Base-by-base conservation (phyloP, 2,329 filamentous ascomycete species). In the Ophiostoma perfectum region DNA sequence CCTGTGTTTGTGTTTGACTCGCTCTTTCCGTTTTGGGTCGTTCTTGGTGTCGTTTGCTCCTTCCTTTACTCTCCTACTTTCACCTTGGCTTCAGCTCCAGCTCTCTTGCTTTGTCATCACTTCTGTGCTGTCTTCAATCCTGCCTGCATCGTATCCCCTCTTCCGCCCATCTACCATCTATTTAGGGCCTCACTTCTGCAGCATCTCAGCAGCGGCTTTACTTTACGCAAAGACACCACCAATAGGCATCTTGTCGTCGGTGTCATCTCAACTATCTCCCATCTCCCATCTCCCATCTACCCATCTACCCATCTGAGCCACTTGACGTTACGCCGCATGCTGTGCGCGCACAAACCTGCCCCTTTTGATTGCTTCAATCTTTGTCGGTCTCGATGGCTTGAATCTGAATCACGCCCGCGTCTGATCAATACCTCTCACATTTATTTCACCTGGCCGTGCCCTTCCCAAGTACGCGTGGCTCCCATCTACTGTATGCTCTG, bases 321-420 rank as follows among this genome's bases (percentile, higher is more conserved):
- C 39, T 47, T 47, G 42, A 44, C 63, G 63, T 64, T 64, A 64
- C 63, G 63, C 63, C 11, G 63, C 63, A 64, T 64, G 42, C 63
- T 47, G 11, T 64, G 63, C 63, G 63, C 42, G 63, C 63, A 64
- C 63, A 45, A 36, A 38, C 39, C 18, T 16, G n/a, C 41, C 42
- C 42, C 18, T 45, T 47, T 27, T 64, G 41, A n/a, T 45, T 6
- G 1, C n/a, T 27, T 12, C 11, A 45, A n/a, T 64, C 41, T 44
- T 64, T 27, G 14, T 60, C 18, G 55, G 38, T 60, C 63, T 41
- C 12, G 62, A 27, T n/a, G 27, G 55, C 16, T 42, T 14, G 8
- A 47, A 63, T 63, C 39, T 38, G 55, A 38, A 38, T 60, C 27
- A 18, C n/a, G 55, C 7, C 49, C 27, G 27, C 27, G 27, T 27